Percentiles rank a stretch among this genome's conserved stretches.
These are phyloP conservation scores for Diospyros lotus DNA, from an alignment of 148 eudicot genomes.

Conservation along the genomic window DNA sequence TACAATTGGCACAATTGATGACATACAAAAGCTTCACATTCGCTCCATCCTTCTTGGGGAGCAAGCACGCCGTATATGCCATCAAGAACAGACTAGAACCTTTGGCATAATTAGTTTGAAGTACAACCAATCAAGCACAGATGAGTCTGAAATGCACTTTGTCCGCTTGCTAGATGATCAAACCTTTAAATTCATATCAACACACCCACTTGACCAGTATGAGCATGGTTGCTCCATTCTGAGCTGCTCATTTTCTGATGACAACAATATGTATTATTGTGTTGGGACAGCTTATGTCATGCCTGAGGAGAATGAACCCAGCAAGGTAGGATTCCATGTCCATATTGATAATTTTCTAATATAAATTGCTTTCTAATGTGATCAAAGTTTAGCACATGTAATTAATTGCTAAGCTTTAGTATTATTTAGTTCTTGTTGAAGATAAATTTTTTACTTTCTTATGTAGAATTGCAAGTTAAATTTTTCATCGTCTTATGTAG, in stretches of 20 bases:
- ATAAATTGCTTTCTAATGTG: not conserved
- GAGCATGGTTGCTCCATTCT: slow-evolving; percentile 91
- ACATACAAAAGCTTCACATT: slow-evolving; percentile 94
- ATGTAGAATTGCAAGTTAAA: no score
- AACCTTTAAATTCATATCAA: slow-evolving; percentile 78
- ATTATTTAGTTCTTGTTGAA: no score
- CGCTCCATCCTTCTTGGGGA: slow-evolving; percentile 92
- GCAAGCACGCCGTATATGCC: slow-evolving; percentile 93
- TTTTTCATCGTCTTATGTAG: no score
- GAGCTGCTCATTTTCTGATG: slow-evolving; percentile 96
- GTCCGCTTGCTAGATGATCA: slow-evolving; percentile 93
- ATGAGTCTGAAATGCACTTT: slow-evolving; percentile 85
- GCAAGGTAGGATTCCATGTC: slow-evolving; percentile 53
- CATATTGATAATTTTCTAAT: not conserved
- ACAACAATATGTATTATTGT: slow-evolving; percentile 81
- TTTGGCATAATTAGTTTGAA: slow-evolving; percentile 85
- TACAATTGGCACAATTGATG: slow-evolving; percentile 96
- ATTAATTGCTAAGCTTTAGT: not conserved
- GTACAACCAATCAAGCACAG: slow-evolving; percentile 69
- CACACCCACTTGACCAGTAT: slow-evolving; percentile 82
- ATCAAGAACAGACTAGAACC: slow-evolving; percentile 92
- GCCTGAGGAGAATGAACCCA: slow-evolving; percentile 91
- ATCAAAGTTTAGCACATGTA: not conserved
- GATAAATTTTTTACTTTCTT: no score
- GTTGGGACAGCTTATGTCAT: slow-evolving; percentile 96